Conservation (phyloP, 2,329 filamentous ascomycete species). For the Trichoderma brevicompactum region DNA sequence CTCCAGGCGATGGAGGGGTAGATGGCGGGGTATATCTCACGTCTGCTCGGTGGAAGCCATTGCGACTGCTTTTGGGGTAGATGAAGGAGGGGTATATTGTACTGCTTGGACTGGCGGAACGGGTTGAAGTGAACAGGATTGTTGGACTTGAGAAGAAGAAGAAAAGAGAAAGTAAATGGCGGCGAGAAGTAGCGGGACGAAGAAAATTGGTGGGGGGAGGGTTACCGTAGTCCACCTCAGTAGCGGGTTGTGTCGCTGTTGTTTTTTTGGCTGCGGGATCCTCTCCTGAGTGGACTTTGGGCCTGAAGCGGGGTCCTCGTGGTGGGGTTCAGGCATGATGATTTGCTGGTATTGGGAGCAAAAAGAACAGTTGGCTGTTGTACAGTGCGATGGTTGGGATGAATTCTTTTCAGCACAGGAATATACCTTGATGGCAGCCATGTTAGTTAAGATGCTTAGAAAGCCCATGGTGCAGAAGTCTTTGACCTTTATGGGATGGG, state of each 20-base stretch:
- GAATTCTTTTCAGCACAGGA: not conserved
- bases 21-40: conserved; percentile 60
- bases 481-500: not conserved
- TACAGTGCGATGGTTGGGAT: conserved; percentile 28
- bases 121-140: conserved; percentile 39
- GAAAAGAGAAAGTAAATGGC: conserved; percentile 45
- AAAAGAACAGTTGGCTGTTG: conserved; percentile 13
- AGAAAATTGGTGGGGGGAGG: conserved; percentile 51
- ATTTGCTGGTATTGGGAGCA: conserved; percentile 31
- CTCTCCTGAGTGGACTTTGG: conserved; percentile 31
- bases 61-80: conserved; percentile 46
- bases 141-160: conserved; percentile 33
- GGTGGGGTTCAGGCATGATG: conserved; percentile 42
- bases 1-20: conserved; percentile 33
- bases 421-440: not conserved
- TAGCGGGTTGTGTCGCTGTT: conserved; percentile 32
- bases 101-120: conserved; percentile 34
- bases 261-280: conserved; percentile 14
- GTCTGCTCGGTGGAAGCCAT: conserved; percentile 83
- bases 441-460: not conserved
- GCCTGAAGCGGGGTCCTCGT: conserved; percentile 43
- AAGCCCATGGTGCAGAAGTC: not conserved
- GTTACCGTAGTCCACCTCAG: conserved; percentile 43
- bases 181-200: conserved; percentile 46
- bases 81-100: conserved; percentile 37